Percentiles rank a stretch among this genome's conserved stretches.
Conservation (phyloP, 2,329 filamentous ascomycete genomes). For the Chaetomium olivaceum region DNA sequence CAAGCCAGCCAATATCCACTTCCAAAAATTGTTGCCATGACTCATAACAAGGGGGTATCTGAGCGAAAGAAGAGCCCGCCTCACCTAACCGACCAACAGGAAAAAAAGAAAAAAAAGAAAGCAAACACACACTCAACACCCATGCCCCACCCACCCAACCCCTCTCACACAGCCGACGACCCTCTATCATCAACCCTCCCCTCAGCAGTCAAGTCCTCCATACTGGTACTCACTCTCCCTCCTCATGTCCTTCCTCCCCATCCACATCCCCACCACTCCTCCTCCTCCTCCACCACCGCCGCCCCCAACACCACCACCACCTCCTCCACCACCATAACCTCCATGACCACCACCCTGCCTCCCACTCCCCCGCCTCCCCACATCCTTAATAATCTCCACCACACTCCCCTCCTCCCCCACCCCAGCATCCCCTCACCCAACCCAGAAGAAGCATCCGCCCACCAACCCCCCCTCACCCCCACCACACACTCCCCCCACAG, state of each 20-base stretch:
- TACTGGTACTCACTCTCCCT: slow-evolving; percentile 51
- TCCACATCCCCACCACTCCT: slow-evolving; percentile 26
- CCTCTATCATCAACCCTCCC: slow-evolving; percentile 39
- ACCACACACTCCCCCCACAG: slow-evolving; percentile 37
- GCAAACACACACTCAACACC: neutral
- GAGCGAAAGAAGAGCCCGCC: neutral
- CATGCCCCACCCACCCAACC: too few relatives aligned
- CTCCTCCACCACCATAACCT: neutral
- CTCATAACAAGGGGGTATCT: slow-evolving; percentile 14
- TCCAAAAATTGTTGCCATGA: neutral
- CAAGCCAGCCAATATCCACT: neutral
- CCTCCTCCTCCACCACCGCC: neutral
- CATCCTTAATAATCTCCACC: slow-evolving; percentile 19
- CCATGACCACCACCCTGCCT: neutral
- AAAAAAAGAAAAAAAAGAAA: neutral
- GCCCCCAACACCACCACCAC: slow-evolving; percentile 4
- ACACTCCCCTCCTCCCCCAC: slow-evolving; percentile 8
- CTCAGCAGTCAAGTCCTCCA: slow-evolving; percentile 49
- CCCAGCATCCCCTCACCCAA: slow-evolving; percentile 20
- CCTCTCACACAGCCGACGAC: slow-evolving; percentile 12
- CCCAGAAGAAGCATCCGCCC: neutral
- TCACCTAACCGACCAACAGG: neutral
- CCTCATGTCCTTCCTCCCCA: slow-evolving; percentile 32
- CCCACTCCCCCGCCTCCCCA: neutral
- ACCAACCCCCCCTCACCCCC: neutral